Conservation (phyloP, 2,329 filamentous ascomycete species). For the Fusarium brachygibbosum region DNA sequence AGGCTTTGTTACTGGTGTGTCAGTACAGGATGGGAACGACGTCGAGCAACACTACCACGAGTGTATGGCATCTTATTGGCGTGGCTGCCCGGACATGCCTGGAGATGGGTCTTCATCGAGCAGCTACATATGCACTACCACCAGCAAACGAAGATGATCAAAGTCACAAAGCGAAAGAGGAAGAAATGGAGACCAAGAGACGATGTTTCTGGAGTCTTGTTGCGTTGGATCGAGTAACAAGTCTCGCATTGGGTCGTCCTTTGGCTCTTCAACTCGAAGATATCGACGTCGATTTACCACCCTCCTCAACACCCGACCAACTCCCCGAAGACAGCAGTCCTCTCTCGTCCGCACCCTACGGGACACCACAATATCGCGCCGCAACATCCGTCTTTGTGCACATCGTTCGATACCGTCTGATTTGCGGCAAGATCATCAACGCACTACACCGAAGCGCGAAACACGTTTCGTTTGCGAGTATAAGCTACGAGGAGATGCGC, state of each 20-base stretch:
- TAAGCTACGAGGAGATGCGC: conserved; percentile 35
- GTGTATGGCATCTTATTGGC: conserved; percentile 61
- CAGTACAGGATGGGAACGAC: conserved; percentile 60
- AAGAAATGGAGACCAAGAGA: conserved; percentile 54
- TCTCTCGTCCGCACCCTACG: conserved; percentile 35
- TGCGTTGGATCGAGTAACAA: conserved; percentile 55
- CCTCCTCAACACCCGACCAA: conserved; percentile 32
- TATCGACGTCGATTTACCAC: conserved; percentile 56
- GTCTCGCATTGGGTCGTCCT: conserved; percentile 57
- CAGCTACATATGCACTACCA: conserved; percentile 51
- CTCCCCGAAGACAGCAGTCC: conserved; percentile 32
- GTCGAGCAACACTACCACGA: conserved; percentile 55
- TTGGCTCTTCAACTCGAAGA: conserved; percentile 59
- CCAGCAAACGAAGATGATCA: background rate
- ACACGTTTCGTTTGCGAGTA: conserved; percentile 17
- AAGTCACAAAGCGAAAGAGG: conserved; percentile 13
- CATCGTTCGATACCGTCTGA: conserved; percentile 56
- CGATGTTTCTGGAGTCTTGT: conserved; percentile 61
- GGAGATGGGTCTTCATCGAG: conserved; percentile 58
- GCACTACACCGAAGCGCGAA: conserved; percentile 52
- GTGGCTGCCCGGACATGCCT: conserved; percentile 58
- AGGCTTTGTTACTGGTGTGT: conserved; percentile 59
- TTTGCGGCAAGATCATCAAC: conserved; percentile 57
- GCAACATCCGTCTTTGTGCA: conserved; percentile 55
- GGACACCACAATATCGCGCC: conserved; percentile 44